phyloP scores from a whole-genome alignment of 169 alveolate genomes.

The Theileria sp. region DNA sequence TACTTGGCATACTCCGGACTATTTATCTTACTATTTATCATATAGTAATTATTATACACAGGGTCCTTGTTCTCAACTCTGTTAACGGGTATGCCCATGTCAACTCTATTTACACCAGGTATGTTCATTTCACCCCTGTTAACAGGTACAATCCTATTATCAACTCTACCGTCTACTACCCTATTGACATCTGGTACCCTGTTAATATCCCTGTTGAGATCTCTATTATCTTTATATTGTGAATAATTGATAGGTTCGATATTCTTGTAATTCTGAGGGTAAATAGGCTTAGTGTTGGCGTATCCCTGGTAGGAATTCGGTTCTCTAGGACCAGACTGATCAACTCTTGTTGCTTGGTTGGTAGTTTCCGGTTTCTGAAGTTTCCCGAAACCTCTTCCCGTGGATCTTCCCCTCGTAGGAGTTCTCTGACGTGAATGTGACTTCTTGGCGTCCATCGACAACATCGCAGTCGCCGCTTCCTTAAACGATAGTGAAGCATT shows the following conservation, averaged over 20 bases:
- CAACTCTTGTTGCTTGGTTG: neutral
- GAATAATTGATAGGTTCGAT: neutral
- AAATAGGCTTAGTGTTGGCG: neutral
- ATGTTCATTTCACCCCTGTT: neutral
- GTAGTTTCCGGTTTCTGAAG: neutral
- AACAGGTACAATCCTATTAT: neutral
- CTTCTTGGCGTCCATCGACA: conserved; percentile 17
- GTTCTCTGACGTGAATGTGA: neutral
- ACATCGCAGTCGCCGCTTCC: conserved; percentile 42
- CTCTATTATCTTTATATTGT: no score
- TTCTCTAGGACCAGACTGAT: neutral
- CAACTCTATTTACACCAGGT: neutral
- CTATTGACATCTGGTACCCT: neutral
- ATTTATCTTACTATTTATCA: neutral
- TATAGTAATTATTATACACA: neutral
- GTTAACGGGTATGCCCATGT: no score
- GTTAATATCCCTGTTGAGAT: neutral
- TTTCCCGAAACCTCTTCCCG: neutral
- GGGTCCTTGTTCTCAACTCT: neutral
- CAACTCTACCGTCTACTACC: no score
- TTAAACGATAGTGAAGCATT: conserved; percentile 25
- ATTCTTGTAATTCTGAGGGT: neutral
- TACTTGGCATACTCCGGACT: neutral
- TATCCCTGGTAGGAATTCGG: neutral
- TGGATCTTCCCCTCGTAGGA: neutral